Evolutionary conservation across 2,329 filamentous ascomycete species (phyloP), one percentile per base, ranked within the genome.

Genomic region (Xylariaceae sp.): DNA sequence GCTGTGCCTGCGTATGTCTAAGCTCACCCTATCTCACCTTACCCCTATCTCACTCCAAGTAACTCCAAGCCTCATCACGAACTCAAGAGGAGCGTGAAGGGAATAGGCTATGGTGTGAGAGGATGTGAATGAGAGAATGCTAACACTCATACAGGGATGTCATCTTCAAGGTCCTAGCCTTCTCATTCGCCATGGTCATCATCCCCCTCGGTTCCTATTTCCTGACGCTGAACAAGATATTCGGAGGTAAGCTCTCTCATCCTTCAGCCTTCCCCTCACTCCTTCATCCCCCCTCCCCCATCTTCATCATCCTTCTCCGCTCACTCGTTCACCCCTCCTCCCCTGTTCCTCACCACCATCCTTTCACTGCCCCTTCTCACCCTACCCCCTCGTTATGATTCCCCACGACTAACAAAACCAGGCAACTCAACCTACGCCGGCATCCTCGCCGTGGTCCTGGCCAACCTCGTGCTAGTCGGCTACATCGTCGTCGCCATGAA

Each of bases 401-500:
- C 17, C 9, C 17, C 17, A 17, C 17, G 39, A 9, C 59, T 60
- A 17, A 59, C 55, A 2, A 34, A 17, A n/a, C 37, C 59, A 96
- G 93, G 92, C 66, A 96, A 96, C 74, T 83, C 91, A 11, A 96
- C 92, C 1, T 93, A 86, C 68, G 91, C 92, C 2, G 94, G 92
- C 11, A 92, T 85, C 0, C 78, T 89, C 39, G 94, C 94, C 1
- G 94, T 94, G 17, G 76, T 97, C 54, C 86, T 95, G 73, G 94
- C 94, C 10, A 99, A 99, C 68, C 83, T 95, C 1, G 91, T 99
- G 2, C 78, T 99, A 54, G 83, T 97, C 59, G 86, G 82, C n/a
- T 99, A 97, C 74, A 85, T 97, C 49, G 77, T 97, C 58, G 90
- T 96, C 17, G 94, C 94, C 3, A 92, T 96, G 83, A 86, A 82